A percentile compares a stretch with the other conserved stretches of the same genome.
These are phyloP conservation scores for Onygenales sp. DNA, from an alignment of 2,329 filamentous ascomycete genomes.

Conservation along the genomic window DNA sequence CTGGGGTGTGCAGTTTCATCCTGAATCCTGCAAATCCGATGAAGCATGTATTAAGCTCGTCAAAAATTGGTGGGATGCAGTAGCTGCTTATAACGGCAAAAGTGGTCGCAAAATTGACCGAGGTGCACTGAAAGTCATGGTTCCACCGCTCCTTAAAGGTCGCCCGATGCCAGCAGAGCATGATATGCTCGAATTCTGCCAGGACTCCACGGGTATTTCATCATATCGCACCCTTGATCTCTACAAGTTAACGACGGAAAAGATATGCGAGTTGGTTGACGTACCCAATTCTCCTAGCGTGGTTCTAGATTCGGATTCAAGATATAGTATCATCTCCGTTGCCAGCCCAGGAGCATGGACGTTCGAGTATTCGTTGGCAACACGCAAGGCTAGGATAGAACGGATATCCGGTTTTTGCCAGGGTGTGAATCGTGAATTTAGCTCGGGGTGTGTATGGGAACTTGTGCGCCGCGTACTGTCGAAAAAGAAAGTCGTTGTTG, in stretches of 20 bases:
- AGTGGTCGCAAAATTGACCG: conserved; percentile 14
- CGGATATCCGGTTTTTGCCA: conserved; percentile 11
- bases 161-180: not conserved
- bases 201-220: not conserved
- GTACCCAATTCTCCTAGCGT: conserved; percentile 22
- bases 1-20: conserved; percentile 85
- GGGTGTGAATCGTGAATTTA: not conserved
- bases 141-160: not conserved
- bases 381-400: not conserved
- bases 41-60: conserved; percentile 54
- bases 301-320: conserved; percentile 34
- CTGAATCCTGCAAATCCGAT: conserved; percentile 75
- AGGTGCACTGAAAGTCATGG: not conserved
- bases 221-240: conserved; percentile 15
- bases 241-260: conserved; percentile 20
- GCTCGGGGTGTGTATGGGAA: conserved; percentile 24
- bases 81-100: conserved; percentile 50
- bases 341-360: conserved; percentile 27
- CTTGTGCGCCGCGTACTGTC: conserved; percentile 29
- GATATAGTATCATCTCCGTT: conserved; percentile 27
- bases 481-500: conserved; percentile 27
- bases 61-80: conserved; percentile 64
- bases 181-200: conserved; percentile 3
- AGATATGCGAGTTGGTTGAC: conserved; percentile 26
- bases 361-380: conserved; percentile 21